Base-by-base conservation (phyloP, 257 asterid genomes). In the Ajuga chamaepitys region DNA sequence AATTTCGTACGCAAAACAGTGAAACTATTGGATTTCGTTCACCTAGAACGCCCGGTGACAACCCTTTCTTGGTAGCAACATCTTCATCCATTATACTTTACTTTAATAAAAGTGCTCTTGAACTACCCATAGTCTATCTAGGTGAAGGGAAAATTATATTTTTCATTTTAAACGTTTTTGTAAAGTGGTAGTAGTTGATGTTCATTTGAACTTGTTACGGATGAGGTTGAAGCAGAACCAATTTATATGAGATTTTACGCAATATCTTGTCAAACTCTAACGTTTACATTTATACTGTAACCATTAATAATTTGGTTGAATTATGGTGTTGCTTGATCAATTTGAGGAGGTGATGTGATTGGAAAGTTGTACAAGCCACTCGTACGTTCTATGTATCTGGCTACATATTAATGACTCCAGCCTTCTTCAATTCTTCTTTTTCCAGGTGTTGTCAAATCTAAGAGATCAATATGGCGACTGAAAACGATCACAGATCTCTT, bases 401-500 rank as follows among this genome's bases (percentile, higher is more conserved):
- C 13, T 34, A 4, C 51, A 20, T 38, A 35, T 47, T 50, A 18
- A 21, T 46, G 35, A 47, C 51, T 50, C 46, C 17, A 20, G 24
- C 40, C n/a, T 51, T 60, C 26, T 22, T 55, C 62, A 53, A 50
- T 68, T 59, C 4, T 52, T 55, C 0, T 34, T 74, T 46, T 70
- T 46, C 26, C 89, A 94, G 97, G 97, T 70, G 93, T 88, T 60
- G 95, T 94, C 47, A 90, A 81, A 75, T 69, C 90, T 40, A 85
- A 90, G 84, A 80, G 89, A 64, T 76, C 97, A 55, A 42, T 94
- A 57, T 94, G 99, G 99, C 85, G 96, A 55, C 71, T 94, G 71
- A 80, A 68, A 70, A 90, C 97, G n/a, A 37, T 90, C 65, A 82
- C 78, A 28, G 96, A 88, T 85, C 83, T 90, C 80, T 90, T 90